These are phyloP conservation scores for Glomus cerebriforme DNA, from an alignment of 192 early-diverging fungal species.

Conservation along the genomic window DNA sequence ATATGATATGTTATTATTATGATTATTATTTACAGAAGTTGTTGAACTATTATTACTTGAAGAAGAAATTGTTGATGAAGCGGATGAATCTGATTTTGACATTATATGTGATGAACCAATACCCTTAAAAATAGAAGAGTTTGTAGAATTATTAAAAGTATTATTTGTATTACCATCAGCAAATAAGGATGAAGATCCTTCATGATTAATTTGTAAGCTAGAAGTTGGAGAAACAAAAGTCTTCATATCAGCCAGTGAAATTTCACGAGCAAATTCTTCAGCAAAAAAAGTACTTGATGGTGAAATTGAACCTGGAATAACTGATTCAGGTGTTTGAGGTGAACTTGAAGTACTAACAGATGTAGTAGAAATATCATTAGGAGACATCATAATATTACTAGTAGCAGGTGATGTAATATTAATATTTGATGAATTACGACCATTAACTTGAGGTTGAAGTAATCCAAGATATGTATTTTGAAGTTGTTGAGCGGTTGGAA, in stretches of 20 bases:
- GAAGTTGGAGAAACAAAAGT: background rate
- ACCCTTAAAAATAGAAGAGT: background rate
- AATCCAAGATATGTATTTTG: background rate
- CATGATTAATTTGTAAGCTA: background rate
- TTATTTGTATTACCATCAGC: background rate
- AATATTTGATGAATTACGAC: background rate
- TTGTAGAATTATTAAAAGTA: background rate
- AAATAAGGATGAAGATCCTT: background rate
- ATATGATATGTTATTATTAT: background rate
- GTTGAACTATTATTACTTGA: background rate
- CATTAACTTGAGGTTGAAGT: background rate
- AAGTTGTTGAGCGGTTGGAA: background rate
- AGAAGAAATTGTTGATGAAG: background rate
- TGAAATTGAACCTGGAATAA: background rate
- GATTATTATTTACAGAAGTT: background rate
- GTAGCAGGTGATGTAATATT: background rate
- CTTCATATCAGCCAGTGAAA: background rate
- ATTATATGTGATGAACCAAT: background rate
- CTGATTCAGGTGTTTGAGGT: background rate
- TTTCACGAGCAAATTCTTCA: slow-evolving; percentile 1
- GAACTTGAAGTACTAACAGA: background rate
- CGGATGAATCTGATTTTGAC: background rate
- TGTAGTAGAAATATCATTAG: background rate
- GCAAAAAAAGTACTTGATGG: background rate
- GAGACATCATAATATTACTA: background rate